These are phyloP conservation scores for Penicillium griseofulvum DNA, from an alignment of 2,329 filamentous ascomycete genomes.

Conservation along the genomic window DNA sequence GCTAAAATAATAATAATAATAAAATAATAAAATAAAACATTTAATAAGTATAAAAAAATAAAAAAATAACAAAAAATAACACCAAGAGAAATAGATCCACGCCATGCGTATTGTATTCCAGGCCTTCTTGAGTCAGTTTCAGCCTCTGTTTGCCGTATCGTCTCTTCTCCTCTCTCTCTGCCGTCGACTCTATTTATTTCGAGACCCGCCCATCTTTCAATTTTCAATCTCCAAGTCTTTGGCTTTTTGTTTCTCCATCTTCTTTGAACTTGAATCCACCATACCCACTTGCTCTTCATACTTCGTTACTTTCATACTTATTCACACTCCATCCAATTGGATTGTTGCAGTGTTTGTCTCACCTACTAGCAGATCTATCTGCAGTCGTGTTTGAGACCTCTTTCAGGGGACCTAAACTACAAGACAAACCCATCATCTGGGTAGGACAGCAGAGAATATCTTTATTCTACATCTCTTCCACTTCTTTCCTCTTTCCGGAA, in stretches of 20 bases:
- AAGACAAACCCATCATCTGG: conserved; percentile 7
- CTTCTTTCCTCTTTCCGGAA: conserved; percentile 25
- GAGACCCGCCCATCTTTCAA: conserved; percentile 7
- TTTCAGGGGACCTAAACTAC: conserved; percentile 13
- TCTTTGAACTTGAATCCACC: background rate
- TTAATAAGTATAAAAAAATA: background rate
- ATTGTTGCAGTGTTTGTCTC: conserved; percentile 18
- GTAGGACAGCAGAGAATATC: conserved; percentile 15
- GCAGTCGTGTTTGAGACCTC: conserved; percentile 20
- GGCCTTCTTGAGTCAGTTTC: conserved; percentile 25
- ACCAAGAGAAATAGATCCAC: conserved; percentile 11
- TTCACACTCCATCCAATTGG: conserved; percentile 10
- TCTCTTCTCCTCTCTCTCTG: conserved; percentile 10
- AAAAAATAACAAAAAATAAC: background rate
- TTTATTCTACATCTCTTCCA: conserved; percentile 18
- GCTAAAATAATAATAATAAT: conserved; percentile 5
- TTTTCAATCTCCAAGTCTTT: conserved; percentile 11
- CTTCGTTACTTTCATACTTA: conserved; percentile 2
- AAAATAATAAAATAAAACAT: conserved; percentile 2
- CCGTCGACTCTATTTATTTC: conserved; percentile 9
- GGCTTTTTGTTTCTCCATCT: background rate
- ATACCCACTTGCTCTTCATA: conserved; percentile 2
- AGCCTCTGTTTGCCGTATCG: conserved; percentile 22
- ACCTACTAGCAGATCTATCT: conserved; percentile 9
- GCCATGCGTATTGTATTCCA: conserved; percentile 17